Evolutionary conservation across 1,284 basidiomycete genomes (phyloP).

Genomic region (Rhodotorula sp.): DNA sequence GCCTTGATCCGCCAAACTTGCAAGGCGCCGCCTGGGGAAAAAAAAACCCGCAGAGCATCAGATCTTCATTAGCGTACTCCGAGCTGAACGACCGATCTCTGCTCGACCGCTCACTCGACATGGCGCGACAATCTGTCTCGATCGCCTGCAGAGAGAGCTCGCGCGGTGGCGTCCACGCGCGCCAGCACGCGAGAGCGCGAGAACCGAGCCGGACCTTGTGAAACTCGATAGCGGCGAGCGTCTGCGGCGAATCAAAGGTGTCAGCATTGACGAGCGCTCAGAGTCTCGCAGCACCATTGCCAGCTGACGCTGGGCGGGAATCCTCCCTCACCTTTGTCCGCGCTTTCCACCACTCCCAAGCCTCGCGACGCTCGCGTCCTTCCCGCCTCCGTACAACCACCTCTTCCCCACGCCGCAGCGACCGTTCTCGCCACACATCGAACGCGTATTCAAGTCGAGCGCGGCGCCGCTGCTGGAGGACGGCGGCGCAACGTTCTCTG

Average conservation of each 20-base stretch:
- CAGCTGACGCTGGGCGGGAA: neutral
- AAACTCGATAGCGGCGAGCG: constrained; percentile 13
- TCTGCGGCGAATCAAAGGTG: neutral
- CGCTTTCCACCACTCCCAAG: constrained; percentile 9
- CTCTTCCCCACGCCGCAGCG: neutral
- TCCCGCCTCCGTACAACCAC: neutral
- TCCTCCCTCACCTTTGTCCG: constrained; percentile 17
- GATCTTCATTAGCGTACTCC: neutral
- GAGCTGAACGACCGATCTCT: too few species aligned
- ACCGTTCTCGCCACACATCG: constrained; percentile 17
- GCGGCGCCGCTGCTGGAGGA: neutral
- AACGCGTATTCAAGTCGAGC: neutral
- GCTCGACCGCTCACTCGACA: neutral
- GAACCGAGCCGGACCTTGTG: constrained; percentile 3
- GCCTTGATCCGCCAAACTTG: constrained; percentile 32
- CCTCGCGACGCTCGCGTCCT: neutral
- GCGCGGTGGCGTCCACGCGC: constrained; percentile 8
- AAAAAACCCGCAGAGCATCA: neutral
- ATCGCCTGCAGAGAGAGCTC: neutral
- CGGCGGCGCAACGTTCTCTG: neutral
- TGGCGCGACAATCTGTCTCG: constrained; percentile 1
- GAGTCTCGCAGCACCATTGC: too few species aligned
- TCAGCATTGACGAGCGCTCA: neutral
- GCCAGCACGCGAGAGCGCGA: constrained; percentile 12
- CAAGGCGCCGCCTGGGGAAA: constrained; percentile 3